Evolutionary conservation across 768 basidiomycete species (phyloP).

Genomic region (Galerina marginata): DNA sequence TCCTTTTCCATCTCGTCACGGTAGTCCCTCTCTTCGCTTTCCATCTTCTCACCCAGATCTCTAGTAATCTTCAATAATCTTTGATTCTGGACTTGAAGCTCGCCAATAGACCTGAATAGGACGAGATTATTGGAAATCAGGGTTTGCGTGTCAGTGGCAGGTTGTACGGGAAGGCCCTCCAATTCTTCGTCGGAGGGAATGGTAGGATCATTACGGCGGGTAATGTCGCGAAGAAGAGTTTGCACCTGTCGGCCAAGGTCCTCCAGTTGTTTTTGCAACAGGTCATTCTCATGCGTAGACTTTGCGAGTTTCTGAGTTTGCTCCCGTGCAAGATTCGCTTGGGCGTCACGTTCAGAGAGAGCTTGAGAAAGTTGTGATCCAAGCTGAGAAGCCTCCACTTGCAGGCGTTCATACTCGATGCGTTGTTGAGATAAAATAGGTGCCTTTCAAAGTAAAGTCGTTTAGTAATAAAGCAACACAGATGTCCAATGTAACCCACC

Average conservation of each 20-base stretch:
- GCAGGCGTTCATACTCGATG: slow-evolving; percentile 84
- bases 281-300: slow-evolving; percentile 63
- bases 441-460: slow-evolving; percentile 56
- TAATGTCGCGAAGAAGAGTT: slow-evolving; percentile 75
- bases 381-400: slow-evolving; percentile 79
- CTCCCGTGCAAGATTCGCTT: slow-evolving; percentile 59
- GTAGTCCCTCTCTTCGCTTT: slow-evolving; percentile 81
- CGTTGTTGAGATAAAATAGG: slow-evolving; percentile 91
- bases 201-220: slow-evolving; percentile 81
- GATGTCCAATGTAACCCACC: slow-evolving; percentile 46
- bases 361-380: slow-evolving; percentile 79
- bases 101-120: slow-evolving; percentile 78
- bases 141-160: slow-evolving; percentile 65
- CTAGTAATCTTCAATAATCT: slow-evolving; percentile 84
- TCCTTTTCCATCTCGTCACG: slow-evolving; percentile 71
- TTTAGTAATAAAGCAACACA: neutral
- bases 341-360: slow-evolving; percentile 75
- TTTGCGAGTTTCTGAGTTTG: slow-evolving; percentile 65
- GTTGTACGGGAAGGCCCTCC: slow-evolving; percentile 41
- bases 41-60: slow-evolving; percentile 84
- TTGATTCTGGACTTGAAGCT: slow-evolving; percentile 92
- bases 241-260: slow-evolving; percentile 90
- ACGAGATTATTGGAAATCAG: slow-evolving; percentile 92
- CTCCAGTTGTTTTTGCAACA: slow-evolving; percentile 76
- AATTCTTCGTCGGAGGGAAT: slow-evolving; percentile 76